These are phyloP conservation scores for Phallus indusiatus DNA, from an alignment of 768 basidiomycete species.

Conservation along the genomic window DNA sequence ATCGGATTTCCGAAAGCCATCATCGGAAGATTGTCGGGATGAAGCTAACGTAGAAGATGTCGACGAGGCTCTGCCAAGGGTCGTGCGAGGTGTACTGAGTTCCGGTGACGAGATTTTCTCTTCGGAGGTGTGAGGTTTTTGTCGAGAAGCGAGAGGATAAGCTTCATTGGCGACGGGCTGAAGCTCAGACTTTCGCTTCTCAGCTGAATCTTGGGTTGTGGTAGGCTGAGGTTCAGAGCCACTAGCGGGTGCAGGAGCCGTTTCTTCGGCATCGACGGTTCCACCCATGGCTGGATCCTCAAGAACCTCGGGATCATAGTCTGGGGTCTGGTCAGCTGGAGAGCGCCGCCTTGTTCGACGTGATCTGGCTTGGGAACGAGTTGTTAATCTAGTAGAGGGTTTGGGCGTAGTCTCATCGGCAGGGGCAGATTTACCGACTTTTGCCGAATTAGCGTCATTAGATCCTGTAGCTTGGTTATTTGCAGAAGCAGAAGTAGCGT, in stretches of 20 bases:
- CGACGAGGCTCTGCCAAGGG: neutral
- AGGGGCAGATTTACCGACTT: neutral
- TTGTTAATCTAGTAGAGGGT: neutral
- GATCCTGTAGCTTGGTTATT: neutral
- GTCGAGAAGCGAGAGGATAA: neutral
- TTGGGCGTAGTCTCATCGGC: neutral
- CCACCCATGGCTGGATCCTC: neutral
- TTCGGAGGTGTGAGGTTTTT: neutral
- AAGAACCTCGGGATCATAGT: neutral
- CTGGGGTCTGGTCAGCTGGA: no score
- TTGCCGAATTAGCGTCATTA: neutral
- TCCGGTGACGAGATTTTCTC: neutral
- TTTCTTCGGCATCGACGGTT: neutral
- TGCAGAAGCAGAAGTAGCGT: neutral
- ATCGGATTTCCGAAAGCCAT: neutral
- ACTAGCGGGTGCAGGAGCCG: neutral
- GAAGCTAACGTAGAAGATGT: neutral
- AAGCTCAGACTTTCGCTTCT: neutral
- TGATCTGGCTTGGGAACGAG: neutral
- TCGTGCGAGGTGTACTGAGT: neutral
- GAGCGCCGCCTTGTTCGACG: neutral
- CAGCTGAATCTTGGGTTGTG: neutral
- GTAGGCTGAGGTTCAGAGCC: neutral
- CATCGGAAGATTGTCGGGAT: neutral
- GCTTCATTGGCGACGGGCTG: neutral